phyloP scores from a whole-genome alignment of 805 yeast species.

The Candida patagonica region DNA sequence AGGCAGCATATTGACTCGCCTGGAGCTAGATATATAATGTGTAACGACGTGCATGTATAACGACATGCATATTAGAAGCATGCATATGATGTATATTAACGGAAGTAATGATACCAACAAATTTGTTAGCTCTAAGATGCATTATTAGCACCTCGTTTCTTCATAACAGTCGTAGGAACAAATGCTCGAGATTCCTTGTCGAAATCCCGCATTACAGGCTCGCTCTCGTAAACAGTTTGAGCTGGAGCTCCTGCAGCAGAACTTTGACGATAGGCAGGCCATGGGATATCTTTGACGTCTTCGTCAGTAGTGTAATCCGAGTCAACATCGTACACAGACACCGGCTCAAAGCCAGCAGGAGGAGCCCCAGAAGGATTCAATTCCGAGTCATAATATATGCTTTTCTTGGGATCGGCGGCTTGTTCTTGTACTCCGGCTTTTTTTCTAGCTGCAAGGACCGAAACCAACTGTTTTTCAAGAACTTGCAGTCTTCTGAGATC shows the following conservation, averaged over 20 bases:
- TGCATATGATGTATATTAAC: too few species aligned
- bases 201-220: slow-evolving; percentile 19
- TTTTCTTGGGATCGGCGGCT: slow-evolving; percentile 10
- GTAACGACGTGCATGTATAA: too few species aligned
- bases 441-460: slow-evolving; percentile 12
- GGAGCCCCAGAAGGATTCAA: slow-evolving; percentile 22
- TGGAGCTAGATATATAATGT: too few species aligned
- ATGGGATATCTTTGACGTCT: slow-evolving; percentile 22
- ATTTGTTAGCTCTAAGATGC: too few species aligned
- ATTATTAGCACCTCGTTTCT: slow-evolving; percentile 3
- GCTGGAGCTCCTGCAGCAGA: not conserved
- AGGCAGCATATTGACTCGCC: too few species aligned
- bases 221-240: slow-evolving; percentile 16
- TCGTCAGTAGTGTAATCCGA: slow-evolving; percentile 12
- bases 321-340: slow-evolving; percentile 22
- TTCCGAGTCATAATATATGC: slow-evolving; percentile 22
- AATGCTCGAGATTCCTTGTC: slow-evolving; percentile 15
- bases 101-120: too few species aligned
- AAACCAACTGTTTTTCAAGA: slow-evolving; percentile 15
- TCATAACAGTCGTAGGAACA: slow-evolving; percentile 16
- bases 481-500: slow-evolving; percentile 10
- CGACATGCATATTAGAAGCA: too few species aligned
- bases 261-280: slow-evolving; percentile 19
- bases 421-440: slow-evolving; percentile 7
- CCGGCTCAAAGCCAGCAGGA: slow-evolving; percentile 25